Conservation (phyloP, 2,329 filamentous ascomycete species). For the Pyricularia sp. region DNA sequence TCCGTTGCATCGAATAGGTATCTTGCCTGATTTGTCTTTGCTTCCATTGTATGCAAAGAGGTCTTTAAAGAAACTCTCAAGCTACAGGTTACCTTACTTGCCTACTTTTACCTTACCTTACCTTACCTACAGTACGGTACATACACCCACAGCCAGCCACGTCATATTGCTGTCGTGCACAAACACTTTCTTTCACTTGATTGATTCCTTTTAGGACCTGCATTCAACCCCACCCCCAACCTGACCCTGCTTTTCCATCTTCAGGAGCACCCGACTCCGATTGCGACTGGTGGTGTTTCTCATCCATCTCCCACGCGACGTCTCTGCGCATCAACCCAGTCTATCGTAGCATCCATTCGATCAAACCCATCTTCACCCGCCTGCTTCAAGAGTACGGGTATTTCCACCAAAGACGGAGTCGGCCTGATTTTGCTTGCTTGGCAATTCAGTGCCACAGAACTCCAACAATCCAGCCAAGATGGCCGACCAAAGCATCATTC, state of each 20-base stretch:
- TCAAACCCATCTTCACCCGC: not conserved
- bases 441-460: not conserved
- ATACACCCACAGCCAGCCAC: not conserved
- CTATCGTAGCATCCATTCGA: not conserved
- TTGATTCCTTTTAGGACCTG: not conserved
- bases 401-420: not conserved
- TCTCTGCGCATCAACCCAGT: not conserved
- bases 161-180: not conserved
- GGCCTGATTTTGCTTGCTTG: not conserved
- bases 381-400: not conserved
- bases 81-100: not conserved
- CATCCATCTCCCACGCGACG: not conserved
- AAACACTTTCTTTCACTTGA: not conserved
- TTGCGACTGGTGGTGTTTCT: not conserved
- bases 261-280: not conserved
- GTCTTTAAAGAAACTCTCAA: not conserved
- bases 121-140: too few species aligned
- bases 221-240: not conserved
- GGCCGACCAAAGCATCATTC: slow-evolving; percentile 77
- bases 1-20: not conserved
- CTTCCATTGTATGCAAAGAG: not conserved
- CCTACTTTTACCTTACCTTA: too few species aligned
- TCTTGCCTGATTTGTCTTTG: not conserved
- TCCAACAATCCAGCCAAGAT: slow-evolving; percentile 26
- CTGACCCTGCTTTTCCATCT: not conserved